Base-by-base conservation (phyloP, 257 asterid genomes). In the Schizonepeta tenuifolia region DNA sequence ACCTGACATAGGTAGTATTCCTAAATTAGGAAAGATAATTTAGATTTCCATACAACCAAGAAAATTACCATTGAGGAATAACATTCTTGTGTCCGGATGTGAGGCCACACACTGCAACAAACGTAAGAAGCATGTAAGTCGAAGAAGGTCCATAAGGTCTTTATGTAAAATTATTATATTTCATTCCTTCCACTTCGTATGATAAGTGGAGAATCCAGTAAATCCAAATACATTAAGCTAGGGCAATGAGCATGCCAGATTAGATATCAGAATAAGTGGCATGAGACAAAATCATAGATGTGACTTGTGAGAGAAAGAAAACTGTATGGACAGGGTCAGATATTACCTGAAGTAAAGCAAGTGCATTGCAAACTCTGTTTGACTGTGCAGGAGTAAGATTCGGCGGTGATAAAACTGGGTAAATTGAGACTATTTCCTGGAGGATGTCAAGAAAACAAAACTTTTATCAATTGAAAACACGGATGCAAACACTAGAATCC, bases 391-490 rank as follows among this genome's bases (percentile, higher is more conserved):
- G 95, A 79, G 97, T 88, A 76, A 94, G 80, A 83, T 86, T 91
- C 46, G 99, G 99, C 9, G 99, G 99, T 54, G 97, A 91, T 51
- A 94, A 80, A 70, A 94, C 97, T 15, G 98, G 99, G 81, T 94
- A 94, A 63, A 94, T 91, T 40, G 93, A 91, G 43, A 94, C 97
- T 69, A 94, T 91, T 81, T 94, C 99, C 99, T 94, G 93, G 79
- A 81, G 53, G 59, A 17, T 31, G 50, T 65, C 67, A 71, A 57
- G 61, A 61, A 24, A 67, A 62, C 24, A 60, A 10, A 57, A 51
- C 7, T 26, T 10, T 20, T 13, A 63, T 67, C 47, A 67, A 38
- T 50, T n/a, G 7, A 18, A 74, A 38, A 54, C 18, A 71, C 13
- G 51, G 47, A 53, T 60, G 46, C 55, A 43, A 43, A 46, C 53